phyloP scores from a whole-genome alignment of 257 asterid genomes.

The Oldenlandia corymbosa region DNA sequence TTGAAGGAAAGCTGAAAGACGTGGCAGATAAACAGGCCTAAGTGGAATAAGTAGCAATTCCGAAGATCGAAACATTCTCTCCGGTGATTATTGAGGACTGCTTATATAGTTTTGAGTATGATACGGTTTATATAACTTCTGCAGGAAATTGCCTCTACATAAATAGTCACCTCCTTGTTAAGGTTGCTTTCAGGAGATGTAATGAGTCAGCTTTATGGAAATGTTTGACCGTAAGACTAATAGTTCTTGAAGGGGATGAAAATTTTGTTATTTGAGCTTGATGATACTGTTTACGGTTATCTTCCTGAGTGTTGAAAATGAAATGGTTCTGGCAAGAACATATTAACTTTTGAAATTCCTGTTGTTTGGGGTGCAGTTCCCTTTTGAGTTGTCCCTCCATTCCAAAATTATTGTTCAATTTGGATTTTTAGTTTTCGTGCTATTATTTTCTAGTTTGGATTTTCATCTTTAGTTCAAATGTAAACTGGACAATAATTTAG shows the following conservation, averaged over 20 bases:
- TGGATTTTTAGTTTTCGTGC: too few relatives aligned
- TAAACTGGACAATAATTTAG: too few relatives aligned
- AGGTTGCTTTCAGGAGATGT: not conserved
- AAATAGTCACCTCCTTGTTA: not conserved
- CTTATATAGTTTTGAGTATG: not conserved
- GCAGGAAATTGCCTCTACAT: not conserved
- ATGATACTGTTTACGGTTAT: not conserved
- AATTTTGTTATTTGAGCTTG: not conserved
- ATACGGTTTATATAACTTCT: not conserved
- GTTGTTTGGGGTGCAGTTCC: too few relatives aligned
- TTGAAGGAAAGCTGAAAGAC: constrained; percentile 56
- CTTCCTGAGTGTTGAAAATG: not conserved
- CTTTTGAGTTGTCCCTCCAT: too few relatives aligned
- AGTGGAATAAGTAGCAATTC: constrained; percentile 22
- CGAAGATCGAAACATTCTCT: too few relatives aligned
- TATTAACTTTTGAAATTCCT: too few relatives aligned
- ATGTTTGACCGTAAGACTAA: not conserved
- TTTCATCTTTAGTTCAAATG: too few relatives aligned
- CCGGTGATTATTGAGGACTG: not conserved
- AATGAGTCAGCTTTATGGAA: not conserved
- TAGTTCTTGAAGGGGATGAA: not conserved
- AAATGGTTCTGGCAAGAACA: not conserved
- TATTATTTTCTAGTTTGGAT: too few relatives aligned
- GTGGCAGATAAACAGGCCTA: constrained; percentile 28
- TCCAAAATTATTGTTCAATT: too few relatives aligned